Evolutionary conservation across 371 early-diverging fungal species (phyloP), one percentile per base, ranked within the genome.

Genomic region (Mucor sp.): DNA sequence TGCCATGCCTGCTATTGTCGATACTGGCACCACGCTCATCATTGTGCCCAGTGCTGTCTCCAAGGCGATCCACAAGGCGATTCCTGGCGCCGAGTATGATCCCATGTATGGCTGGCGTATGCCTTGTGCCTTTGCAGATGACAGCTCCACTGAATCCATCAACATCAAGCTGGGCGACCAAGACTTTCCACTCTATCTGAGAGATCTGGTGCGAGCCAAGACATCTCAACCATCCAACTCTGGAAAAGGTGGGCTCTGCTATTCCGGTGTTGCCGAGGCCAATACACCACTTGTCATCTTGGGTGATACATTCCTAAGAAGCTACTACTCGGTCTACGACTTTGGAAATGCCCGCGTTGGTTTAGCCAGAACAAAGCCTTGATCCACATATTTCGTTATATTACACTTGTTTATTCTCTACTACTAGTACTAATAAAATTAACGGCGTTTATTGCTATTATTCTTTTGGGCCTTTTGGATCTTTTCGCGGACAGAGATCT

Each of bases 1-100:
- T 55, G 43, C 60, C 43, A 55, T 65, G 9, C 61, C 76, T 33
- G 85, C 81, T 23, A 78, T 85, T 59, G 67, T 86, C 11, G 87
- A 86, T 37, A 85, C 87, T 12, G 87, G 87, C 59, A 85, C 74
- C 37, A 70, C 74, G 1, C 58, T 78, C 21, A 72, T 77, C 21
- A 65, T 81, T 30, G 37, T 75, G 0, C 85, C 87, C 4, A 53
- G 75, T 0, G 60, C 62, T 8, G 62, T 85, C 6, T 75, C 83
- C 4, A 62, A 70, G 17, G 69, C 72, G 4, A 76, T 86, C 32
- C 87, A 86, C 63, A 66, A 60, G 8, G 64, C 63, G 0, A 84
- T 86, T 23, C 82, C 83, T n/a, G 83, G 80, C 7, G 73, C 87
- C 7, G 37, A 68, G 8, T 81, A 75, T 50, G 77, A 77, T 55